Base-by-base conservation (phyloP, 768 basidiomycete genomes). In the Calocera cornea region DNA sequence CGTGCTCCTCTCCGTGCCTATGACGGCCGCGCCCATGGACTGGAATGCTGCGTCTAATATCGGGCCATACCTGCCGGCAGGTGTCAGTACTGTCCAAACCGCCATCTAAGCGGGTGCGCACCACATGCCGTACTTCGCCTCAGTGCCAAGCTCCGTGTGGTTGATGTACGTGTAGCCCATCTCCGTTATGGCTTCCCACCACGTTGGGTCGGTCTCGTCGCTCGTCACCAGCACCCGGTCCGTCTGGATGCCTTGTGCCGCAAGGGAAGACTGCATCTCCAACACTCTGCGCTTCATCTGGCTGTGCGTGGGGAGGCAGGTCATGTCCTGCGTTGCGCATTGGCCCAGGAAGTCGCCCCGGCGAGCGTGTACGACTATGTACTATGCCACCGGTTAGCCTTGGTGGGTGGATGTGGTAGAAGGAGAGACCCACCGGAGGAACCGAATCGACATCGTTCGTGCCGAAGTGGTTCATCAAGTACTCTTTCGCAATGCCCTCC, bases 41-140 rank as follows among this genome's bases (percentile, higher is more conserved):
- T 90, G 89, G 67, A 89, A 83, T 10, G 83, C 84, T 2, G 87
- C 86, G 72, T 90, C 88, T 64, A 90, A 81, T 64, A 90, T 76
- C n/a, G 87, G 77, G 14, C 87, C 86, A 74, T 88, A 86, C 87
- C 87, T 87, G 70, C 14, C 36, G n/a, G n/a, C n/a, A 38, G 7
- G 7, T 38, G 36, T 38, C 36, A 38, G 36, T 38, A 14, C n/a
- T n/a, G n/a, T n/a, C n/a, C n/a, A n/a, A n/a, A n/a, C n/a, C n/a
- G n/a, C n/a, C n/a, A n/a, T n/a, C n/a, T n/a, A n/a, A n/a, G n/a
- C n/a, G n/a, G n/a, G n/a, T 38, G 14, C 36, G 36, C 19, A 47
- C 54, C 54, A 60, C 31, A 5, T 10, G 5, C 54, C 54, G 27
- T 60, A 33, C 14, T 10, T 7, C 54, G 11, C 19, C 14, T 12